Percentiles rank a stretch among this genome's conserved stretches.
These are phyloP conservation scores for Malania oleifera DNA, from an alignment of 164 flowering plant genomes.

Conservation along the genomic window DNA sequence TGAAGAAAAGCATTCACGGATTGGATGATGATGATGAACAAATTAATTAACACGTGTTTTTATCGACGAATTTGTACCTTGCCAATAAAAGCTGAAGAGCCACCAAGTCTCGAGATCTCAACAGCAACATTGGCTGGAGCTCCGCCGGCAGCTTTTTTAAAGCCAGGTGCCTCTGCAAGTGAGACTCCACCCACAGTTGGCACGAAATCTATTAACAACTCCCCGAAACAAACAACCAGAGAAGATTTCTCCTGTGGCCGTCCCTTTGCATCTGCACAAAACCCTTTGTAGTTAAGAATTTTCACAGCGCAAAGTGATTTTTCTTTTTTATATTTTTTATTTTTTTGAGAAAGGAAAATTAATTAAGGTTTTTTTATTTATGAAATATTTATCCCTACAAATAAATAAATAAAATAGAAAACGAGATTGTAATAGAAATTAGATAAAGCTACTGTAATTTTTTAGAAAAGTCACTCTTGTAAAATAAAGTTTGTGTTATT, in stretches of 20 bases:
- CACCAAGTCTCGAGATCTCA: constrained; percentile 67
- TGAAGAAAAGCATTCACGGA: too few species aligned
- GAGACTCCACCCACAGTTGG: constrained; percentile 78
- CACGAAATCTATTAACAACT: constrained; percentile 85
- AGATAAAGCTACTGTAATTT: too few species aligned
- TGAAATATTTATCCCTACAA: too few species aligned
- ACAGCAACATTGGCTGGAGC: constrained; percentile 98
- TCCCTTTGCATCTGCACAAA: constrained; percentile 15
- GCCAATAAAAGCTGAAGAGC: constrained; percentile 79
- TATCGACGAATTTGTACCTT: constrained; percentile 60
- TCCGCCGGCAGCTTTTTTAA: constrained; percentile 84
- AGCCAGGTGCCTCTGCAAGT: constrained; percentile 87
- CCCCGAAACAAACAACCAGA: constrained; percentile 84
- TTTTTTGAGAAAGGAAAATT: too few species aligned
- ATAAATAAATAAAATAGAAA: too few species aligned
- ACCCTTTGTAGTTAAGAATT: constrained; percentile 21
- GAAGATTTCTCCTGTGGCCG: constrained; percentile 15
- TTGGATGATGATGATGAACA: too few species aligned
- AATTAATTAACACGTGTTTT: too few species aligned
- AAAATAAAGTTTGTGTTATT: too few species aligned
- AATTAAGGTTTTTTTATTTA: background rate
- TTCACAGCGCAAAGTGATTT: constrained; percentile 12
- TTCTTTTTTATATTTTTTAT: too few species aligned
- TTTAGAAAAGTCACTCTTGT: too few species aligned
- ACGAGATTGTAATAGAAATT: too few species aligned